A percentile compares a stretch with the other conserved stretches of the same genome.
Conservation (phyloP, 768 basidiomycete genomes). For the Pisolithus microcarpus region DNA sequence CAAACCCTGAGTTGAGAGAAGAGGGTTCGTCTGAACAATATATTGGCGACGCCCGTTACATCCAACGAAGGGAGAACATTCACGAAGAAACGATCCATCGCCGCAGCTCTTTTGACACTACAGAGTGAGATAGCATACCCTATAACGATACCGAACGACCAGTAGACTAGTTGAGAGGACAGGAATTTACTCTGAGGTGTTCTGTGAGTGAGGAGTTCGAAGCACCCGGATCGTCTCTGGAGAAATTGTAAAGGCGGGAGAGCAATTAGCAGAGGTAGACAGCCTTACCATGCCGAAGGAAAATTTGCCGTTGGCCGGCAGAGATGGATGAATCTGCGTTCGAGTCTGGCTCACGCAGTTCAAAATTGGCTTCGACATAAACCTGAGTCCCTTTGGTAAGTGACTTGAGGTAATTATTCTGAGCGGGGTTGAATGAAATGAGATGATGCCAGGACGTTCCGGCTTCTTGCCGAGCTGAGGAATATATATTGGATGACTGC, state of each 20-base stretch:
- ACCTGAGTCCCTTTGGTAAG: constrained; percentile 69
- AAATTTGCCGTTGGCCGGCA: constrained; percentile 73
- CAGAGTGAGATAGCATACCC: background rate
- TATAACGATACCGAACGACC: background rate
- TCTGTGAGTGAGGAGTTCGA: constrained; percentile 19
- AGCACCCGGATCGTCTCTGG: constrained; percentile 53
- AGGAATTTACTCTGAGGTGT: background rate
- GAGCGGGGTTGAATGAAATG: constrained; percentile 56
- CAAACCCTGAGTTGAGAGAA: constrained; percentile 25
- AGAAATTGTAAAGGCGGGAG: constrained; percentile 2
- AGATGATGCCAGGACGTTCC: constrained; percentile 71
- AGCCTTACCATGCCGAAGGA: constrained; percentile 66
- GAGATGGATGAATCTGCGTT: constrained; percentile 59
- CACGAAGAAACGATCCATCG: background rate
- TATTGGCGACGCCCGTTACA: constrained; percentile 20
- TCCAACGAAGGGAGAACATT: constrained; percentile 23
- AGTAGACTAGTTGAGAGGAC: background rate
- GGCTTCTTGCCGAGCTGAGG: constrained; percentile 44
- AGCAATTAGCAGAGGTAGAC: background rate
- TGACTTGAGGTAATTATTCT: constrained; percentile 58
- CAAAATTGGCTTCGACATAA: constrained; percentile 74
- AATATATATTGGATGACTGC: background rate
- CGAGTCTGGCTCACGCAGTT: constrained; percentile 65
- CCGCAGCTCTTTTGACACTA: background rate
- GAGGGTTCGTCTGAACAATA: constrained; percentile 23